phyloP scores from a whole-genome alignment of 306 rosid genomes.

The Glycyrrhiza uralensis region DNA sequence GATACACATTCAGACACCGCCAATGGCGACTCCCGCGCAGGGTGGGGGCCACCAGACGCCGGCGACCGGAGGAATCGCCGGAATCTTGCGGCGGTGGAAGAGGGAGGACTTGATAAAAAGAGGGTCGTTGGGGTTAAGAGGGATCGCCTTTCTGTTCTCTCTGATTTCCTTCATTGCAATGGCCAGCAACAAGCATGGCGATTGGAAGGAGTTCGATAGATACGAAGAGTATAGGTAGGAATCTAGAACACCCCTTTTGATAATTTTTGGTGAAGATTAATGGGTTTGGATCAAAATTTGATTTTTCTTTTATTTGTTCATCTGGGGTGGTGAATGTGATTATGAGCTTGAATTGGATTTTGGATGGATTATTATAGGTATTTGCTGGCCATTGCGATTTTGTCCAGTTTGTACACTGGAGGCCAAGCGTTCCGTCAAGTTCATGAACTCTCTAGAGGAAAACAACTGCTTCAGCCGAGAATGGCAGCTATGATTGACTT shows the following conservation, averaged over 20 bases:
- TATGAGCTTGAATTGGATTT: background rate
- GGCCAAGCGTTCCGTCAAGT: constrained; percentile 46
- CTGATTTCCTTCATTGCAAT: constrained; percentile 49
- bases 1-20: constrained; percentile 32
- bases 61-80: constrained; percentile 15
- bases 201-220: constrained; percentile 49
- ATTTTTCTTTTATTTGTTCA: background rate
- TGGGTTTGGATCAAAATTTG: constrained; percentile 18
- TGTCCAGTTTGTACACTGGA: constrained; percentile 57
- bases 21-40: background rate
- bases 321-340: background rate
- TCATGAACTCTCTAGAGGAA: constrained; percentile 50
- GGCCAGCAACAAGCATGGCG: constrained; percentile 70
- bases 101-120: constrained; percentile 59
- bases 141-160: constrained; percentile 52
- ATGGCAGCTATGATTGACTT: constrained; percentile 51
- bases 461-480: constrained; percentile 33
- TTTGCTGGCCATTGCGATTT: constrained; percentile 56
- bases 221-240: constrained; percentile 63
- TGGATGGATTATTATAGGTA: constrained; percentile 42
- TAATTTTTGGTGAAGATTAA: background rate
- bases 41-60: constrained; percentile 19
- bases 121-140: constrained; percentile 57
- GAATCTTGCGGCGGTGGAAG: constrained; percentile 56
- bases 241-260: background rate